A percentile compares a stretch with the other conserved stretches of the same genome.
Evolutionary conservation across 1,284 basidiomycete genomes (phyloP).

Genomic region (Ustilago crameri): DNA sequence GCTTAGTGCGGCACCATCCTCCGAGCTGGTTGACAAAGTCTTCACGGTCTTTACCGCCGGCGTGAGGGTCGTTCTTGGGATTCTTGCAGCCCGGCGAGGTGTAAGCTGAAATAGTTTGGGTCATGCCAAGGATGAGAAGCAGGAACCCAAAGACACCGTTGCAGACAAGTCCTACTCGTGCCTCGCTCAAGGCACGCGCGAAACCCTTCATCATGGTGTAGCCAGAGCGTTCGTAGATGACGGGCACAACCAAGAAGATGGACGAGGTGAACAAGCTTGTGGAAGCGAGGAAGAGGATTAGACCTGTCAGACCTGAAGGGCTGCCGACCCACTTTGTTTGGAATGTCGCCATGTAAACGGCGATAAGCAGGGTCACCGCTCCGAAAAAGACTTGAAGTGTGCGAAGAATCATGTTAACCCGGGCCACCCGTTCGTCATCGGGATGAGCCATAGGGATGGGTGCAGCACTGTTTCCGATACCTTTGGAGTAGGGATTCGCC

Average conservation of each 20-base stretch:
- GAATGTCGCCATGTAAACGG: conserved; percentile 54
- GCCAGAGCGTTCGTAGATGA: conserved; percentile 49
- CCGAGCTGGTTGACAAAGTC: conserved; percentile 50
- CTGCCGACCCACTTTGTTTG: conserved; percentile 56
- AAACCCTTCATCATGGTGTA: conserved; percentile 45
- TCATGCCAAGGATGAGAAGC: conserved; percentile 50
- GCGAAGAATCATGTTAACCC: conserved; percentile 44
- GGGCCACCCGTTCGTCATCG: conserved; percentile 33
- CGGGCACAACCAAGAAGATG: conserved; percentile 52
- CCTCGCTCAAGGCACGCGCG: conserved; percentile 48
- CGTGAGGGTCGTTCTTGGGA: conserved; percentile 55
- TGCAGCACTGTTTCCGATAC: conserved; percentile 36
- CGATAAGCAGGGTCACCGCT: conserved; percentile 50
- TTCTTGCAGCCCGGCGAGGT: conserved; percentile 59
- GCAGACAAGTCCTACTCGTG: conserved; percentile 55
- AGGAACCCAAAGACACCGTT: conserved; percentile 53
- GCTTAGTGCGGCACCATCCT: conserved; percentile 60
- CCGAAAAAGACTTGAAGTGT: conserved; percentile 47
- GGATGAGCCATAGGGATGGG: conserved; percentile 5
- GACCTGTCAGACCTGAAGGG: conserved; percentile 58
- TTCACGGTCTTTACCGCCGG: conserved; percentile 41
- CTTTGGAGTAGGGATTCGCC: conserved; percentile 18
- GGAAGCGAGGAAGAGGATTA: conserved; percentile 52
- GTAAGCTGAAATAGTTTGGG: conserved; percentile 60
- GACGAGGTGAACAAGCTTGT: conserved; percentile 41